These are phyloP conservation scores for Wickerhamiella siamensis DNA, from an alignment of 805 yeast genomes.

Conservation along the genomic window DNA sequence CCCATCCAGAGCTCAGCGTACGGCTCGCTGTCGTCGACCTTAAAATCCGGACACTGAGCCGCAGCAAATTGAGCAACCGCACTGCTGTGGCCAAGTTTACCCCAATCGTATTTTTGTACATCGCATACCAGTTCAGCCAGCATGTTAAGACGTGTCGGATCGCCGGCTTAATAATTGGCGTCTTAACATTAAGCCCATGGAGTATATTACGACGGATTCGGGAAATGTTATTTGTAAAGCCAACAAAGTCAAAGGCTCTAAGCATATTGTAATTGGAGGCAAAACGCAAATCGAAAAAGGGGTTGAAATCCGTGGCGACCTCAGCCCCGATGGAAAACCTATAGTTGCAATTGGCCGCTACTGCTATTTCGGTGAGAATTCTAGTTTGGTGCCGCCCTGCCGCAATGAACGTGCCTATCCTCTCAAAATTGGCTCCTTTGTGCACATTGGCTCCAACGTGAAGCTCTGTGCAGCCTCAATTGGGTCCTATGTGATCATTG, in stretches of 20 bases:
- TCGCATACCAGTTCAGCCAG: constrained; percentile 27
- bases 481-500: constrained; percentile 27
- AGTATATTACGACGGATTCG: constrained; percentile 19
- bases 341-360: constrained; percentile 27
- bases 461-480: constrained; percentile 26
- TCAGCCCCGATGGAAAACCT: constrained; percentile 21
- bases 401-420: constrained; percentile 22
- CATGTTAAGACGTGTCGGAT: constrained; percentile 7
- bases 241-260: constrained; percentile 25
- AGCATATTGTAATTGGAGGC: constrained; percentile 27
- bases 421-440: constrained; percentile 26
- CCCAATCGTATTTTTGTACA: constrained; percentile 76
- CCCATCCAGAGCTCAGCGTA: constrained; percentile 99
- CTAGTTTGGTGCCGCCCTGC: constrained; percentile 23
- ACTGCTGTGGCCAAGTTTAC: constrained; percentile 68
- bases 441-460: constrained; percentile 23
- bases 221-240: constrained; percentile 26
- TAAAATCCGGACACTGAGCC: constrained; percentile 44
- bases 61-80: constrained; percentile 84
- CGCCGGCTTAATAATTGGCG: not conserved
- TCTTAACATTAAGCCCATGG: not conserved
- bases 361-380: constrained; percentile 18
- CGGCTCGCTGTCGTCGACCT: constrained; percentile 60
- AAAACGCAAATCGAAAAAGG: constrained; percentile 22
- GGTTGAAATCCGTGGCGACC: constrained; percentile 25